phyloP scores from a whole-genome alignment of 2,329 filamentous ascomycete species.

The Xylariaceae sp. region DNA sequence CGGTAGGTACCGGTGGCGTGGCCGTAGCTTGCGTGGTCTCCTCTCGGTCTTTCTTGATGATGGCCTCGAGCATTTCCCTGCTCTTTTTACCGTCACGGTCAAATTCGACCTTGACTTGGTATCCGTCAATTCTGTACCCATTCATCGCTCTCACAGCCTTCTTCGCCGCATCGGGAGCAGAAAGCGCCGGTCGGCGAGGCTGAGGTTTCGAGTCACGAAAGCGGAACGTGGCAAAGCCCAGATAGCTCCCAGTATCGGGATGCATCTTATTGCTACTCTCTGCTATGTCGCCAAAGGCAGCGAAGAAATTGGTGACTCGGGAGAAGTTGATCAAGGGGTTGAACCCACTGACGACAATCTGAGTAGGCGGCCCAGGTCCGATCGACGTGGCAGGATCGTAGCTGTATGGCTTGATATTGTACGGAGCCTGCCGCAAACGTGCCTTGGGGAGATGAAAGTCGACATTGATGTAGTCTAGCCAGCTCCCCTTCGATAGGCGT shows the following conservation, averaged over 20 bases:
- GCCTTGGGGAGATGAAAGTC: slow-evolving; percentile 67
- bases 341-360: slow-evolving; percentile 93
- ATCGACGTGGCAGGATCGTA: slow-evolving; percentile 81
- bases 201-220: slow-evolving; percentile 67
- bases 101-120: slow-evolving; percentile 74
- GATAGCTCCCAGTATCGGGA: slow-evolving; percentile 85
- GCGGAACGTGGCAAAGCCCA: slow-evolving; percentile 87
- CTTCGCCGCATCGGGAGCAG: slow-evolving; percentile 75
- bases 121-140: slow-evolving; percentile 72
- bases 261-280: slow-evolving; percentile 93
- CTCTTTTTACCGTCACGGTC: slow-evolving; percentile 86
- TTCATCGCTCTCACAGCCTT: slow-evolving; percentile 72
- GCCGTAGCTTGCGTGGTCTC: slow-evolving; percentile 40
- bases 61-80: slow-evolving; percentile 67
- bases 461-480: slow-evolving; percentile 61
- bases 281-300: slow-evolving; percentile 78
- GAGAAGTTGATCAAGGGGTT: slow-evolving; percentile 80
- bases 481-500: slow-evolving; percentile 65
- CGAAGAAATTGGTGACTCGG: slow-evolving; percentile 70
- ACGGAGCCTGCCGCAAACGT: slow-evolving; percentile 65
- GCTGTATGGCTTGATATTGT: slow-evolving; percentile 73
- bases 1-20: slow-evolving; percentile 21
- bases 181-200: slow-evolving; percentile 47
- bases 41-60: slow-evolving; percentile 63
- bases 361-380: slow-evolving; percentile 81